Conservation (phyloP, 306 rosid species). For the Urtica urens region DNA sequence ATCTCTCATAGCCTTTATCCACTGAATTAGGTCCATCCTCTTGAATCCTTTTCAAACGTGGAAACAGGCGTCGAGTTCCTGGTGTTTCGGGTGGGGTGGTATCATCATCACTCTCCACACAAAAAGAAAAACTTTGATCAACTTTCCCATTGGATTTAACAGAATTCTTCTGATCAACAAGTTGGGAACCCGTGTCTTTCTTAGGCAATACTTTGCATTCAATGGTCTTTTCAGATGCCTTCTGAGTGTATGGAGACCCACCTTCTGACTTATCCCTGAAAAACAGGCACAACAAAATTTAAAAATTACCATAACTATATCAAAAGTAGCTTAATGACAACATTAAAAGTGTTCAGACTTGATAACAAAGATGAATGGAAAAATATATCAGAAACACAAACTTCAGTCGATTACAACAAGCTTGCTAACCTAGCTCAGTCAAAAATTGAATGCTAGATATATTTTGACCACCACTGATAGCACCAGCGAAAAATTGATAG, state of each 20-base stretch:
- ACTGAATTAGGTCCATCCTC: slow-evolving; percentile 32
- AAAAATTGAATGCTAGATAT: too few relatives aligned
- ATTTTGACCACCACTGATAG: too few relatives aligned
- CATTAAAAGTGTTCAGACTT: too few relatives aligned
- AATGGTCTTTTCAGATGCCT: slow-evolving; percentile 14
- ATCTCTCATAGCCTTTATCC: slow-evolving; percentile 15
- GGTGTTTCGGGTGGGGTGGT: slow-evolving; percentile 74
- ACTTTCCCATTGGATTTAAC: slow-evolving; percentile 18
- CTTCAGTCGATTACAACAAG: too few relatives aligned
- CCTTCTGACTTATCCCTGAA: slow-evolving; percentile 33
- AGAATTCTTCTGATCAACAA: slow-evolving; percentile 13
- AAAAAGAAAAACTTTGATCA: slow-evolving; percentile 13
- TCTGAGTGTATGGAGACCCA: slow-evolving; percentile 14
- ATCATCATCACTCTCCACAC: slow-evolving; percentile 27
- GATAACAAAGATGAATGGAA: too few relatives aligned
- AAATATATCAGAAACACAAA: too few relatives aligned
- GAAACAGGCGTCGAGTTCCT: slow-evolving; percentile 42
- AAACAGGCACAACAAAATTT: too few relatives aligned
- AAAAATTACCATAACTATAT: too few relatives aligned
- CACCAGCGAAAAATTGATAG: too few relatives aligned
- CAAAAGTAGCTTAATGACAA: too few relatives aligned
- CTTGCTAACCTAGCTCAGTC: too few relatives aligned
- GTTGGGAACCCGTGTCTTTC: slow-evolving; percentile 23
- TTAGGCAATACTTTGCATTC: slow-evolving; percentile 19
- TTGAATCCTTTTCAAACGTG: slow-evolving; percentile 48